Evolutionary conservation across 148 eudicot species (phyloP).

Genomic region (Rhododendron mucronatum): DNA sequence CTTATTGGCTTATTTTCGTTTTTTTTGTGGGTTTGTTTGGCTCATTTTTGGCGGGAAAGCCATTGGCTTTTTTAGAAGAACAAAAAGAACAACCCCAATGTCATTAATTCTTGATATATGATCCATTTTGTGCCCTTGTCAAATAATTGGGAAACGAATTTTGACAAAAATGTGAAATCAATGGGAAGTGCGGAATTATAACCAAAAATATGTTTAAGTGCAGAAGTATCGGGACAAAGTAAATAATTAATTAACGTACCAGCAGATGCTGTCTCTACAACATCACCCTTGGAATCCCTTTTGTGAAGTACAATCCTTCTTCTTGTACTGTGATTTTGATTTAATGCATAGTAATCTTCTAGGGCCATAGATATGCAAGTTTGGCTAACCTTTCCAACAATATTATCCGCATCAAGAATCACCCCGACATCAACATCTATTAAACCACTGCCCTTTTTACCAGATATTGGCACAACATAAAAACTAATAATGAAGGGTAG

Average conservation of each 20-base stretch:
- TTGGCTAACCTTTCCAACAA: constrained; percentile 35
- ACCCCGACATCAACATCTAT: constrained; percentile 46
- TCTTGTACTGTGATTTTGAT: constrained; percentile 28
- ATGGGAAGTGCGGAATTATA: too few relatives aligned
- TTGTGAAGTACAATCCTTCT: constrained; percentile 33
- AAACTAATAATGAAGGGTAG: not conserved
- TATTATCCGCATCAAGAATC: constrained; percentile 28
- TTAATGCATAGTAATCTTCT: constrained; percentile 38
- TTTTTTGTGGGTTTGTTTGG: too few relatives aligned
- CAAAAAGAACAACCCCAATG: too few relatives aligned
- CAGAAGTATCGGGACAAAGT: not conserved
- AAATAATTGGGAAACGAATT: too few relatives aligned
- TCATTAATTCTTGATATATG: too few relatives aligned
- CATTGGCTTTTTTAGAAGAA: too few relatives aligned
- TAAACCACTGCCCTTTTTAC: not conserved
- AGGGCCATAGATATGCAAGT: constrained; percentile 54
- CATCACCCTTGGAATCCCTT: constrained; percentile 37
- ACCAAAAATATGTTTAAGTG: too few relatives aligned
- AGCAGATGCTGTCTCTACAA: constrained; percentile 37
- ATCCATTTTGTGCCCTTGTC: too few relatives aligned
- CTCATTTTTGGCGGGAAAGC: too few relatives aligned
- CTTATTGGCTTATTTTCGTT: too few relatives aligned
- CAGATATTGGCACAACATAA: not conserved
- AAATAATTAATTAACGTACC: constrained; percentile 19
- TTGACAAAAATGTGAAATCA: too few relatives aligned